Conservation (phyloP, 768 basidiomycete species). For the Amanita pseudoporphyria region DNA sequence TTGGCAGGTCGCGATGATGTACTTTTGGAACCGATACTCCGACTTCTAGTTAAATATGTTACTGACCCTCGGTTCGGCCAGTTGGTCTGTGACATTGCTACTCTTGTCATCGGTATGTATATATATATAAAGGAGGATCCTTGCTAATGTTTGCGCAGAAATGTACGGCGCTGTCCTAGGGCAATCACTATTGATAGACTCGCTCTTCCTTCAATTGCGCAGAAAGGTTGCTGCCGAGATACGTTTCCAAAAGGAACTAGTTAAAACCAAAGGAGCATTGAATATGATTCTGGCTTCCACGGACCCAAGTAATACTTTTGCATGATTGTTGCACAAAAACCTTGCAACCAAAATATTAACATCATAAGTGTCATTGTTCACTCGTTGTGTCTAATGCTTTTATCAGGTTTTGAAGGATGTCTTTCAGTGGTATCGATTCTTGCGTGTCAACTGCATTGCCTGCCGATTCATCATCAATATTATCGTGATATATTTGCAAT, state of each 20-base stretch:
- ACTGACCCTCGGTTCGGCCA: slow-evolving; percentile 90
- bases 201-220: slow-evolving; percentile 69
- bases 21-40: slow-evolving; percentile 84
- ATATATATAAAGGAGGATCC: not conserved
- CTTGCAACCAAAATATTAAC: not conserved
- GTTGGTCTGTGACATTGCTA: slow-evolving; percentile 72
- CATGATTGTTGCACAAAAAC: not conserved
- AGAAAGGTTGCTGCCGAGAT: slow-evolving; percentile 83
- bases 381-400: slow-evolving; percentile 28
- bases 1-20: slow-evolving; percentile 90
- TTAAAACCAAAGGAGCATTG: slow-evolving; percentile 76
- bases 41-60: slow-evolving; percentile 75
- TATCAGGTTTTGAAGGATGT: slow-evolving; percentile 63
- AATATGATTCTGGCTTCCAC: slow-evolving; percentile 79
- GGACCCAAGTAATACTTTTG: slow-evolving; percentile 13
- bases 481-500: slow-evolving; percentile 61
- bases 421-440: slow-evolving; percentile 44
- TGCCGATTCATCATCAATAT: slow-evolving; percentile 48
- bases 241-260: slow-evolving; percentile 78
- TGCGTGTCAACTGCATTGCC: slow-evolving; percentile 20
- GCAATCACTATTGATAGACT: slow-evolving; percentile 87
- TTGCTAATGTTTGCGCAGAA: slow-evolving; percentile 38
- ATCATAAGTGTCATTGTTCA: slow-evolving; percentile 5
- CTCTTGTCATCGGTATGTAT: slow-evolving; percentile 71
- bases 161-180: slow-evolving; percentile 91